Conservation (phyloP, 2,329 filamentous ascomycete genomes). For the Chaetomiaceae sp. region DNA sequence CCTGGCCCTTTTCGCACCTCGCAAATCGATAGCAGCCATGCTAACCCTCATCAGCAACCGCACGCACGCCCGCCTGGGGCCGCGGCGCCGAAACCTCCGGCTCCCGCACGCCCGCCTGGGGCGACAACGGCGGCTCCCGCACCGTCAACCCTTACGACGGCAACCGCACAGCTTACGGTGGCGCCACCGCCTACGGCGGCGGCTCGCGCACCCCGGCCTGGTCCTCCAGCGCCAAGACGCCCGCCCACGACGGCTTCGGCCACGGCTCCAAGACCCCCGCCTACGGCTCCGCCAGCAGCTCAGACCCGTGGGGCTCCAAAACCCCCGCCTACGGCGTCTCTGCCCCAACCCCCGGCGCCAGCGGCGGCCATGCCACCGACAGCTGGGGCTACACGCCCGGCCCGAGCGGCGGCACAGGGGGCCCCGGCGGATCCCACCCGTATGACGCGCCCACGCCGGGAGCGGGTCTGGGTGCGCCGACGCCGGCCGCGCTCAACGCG, state of each 20-base stretch:
- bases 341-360: constrained; percentile 52
- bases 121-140: constrained; percentile 59
- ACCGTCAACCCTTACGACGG: constrained; percentile 68
- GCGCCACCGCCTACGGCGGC: constrained; percentile 68
- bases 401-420: no score
- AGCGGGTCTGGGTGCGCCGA: constrained; percentile 52
- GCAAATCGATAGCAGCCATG: no score
- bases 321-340: constrained; percentile 67
- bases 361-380: constrained; percentile 52
- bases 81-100: constrained; percentile 46
- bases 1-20: not conserved
- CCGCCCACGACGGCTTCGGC: constrained; percentile 58
- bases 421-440: constrained; percentile 38
- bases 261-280: constrained; percentile 64
- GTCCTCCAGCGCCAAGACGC: constrained; percentile 70
- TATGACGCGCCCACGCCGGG: constrained; percentile 69
- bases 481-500: constrained; percentile 57
- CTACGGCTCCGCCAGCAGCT: constrained; percentile 39
- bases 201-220: constrained; percentile 69
- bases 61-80: constrained; percentile 58
- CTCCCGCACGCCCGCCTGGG: constrained; percentile 65
- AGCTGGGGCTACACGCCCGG: constrained; percentile 55
- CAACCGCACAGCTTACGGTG: constrained; percentile 71
- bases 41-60: constrained; percentile 42
- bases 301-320: constrained; percentile 68